Base-by-base conservation (phyloP, 352 stramenopile species). In the Pythium brachiatum region DNA sequence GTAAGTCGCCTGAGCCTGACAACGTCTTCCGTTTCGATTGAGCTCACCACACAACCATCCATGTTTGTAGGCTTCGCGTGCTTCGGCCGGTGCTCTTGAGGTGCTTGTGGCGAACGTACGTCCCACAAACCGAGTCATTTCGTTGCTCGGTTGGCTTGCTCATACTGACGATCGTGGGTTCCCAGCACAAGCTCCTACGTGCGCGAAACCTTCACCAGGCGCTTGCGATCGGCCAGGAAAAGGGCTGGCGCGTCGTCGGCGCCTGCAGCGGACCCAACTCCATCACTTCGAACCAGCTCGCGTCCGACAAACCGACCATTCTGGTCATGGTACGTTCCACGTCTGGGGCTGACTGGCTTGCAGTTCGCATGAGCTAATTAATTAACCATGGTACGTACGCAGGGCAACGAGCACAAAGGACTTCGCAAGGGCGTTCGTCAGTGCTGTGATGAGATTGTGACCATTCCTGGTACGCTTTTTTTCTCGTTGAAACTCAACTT, bases 371-470 rank as follows among this genome's bases (percentile, higher is more conserved):
- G n/a, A n/a, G n/a, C n/a, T n/a, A n/a, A n/a, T n/a, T n/a, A n/a
- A n/a, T n/a, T n/a, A n/a, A n/a, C n/a, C n/a, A n/a, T n/a, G n/a
- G n/a, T n/a, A n/a, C n/a, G n/a, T n/a, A 3, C 20, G 23, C 5
- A 91, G 84, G 84, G 83, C 18, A 94, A 94, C 34, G 85, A 94
- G 29, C 83, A 92, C 46, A 81, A 79, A 16, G 85, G 85, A 29
- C 73, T 94, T 13, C 84, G 82, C 47, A 88, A 89, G 50, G 64
- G 69, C 3, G 89, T 94, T 67, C 81, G 77, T 20, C 78, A 87
- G 34, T 88, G 77, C 62, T 94, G 84, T 59, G 70, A 86, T 26
- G 79, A 87, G 18, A 81, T 94, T 50, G 78, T 91, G 32, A 84
- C 74, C 13, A 94, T 94, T 50, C 79, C 84, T 53, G 76, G 79